Evolutionary conservation across 1,139 yeast genomes (phyloP), one percentile per base, ranked within the genome.

Genomic region (Magnusiomyces sp.): DNA sequence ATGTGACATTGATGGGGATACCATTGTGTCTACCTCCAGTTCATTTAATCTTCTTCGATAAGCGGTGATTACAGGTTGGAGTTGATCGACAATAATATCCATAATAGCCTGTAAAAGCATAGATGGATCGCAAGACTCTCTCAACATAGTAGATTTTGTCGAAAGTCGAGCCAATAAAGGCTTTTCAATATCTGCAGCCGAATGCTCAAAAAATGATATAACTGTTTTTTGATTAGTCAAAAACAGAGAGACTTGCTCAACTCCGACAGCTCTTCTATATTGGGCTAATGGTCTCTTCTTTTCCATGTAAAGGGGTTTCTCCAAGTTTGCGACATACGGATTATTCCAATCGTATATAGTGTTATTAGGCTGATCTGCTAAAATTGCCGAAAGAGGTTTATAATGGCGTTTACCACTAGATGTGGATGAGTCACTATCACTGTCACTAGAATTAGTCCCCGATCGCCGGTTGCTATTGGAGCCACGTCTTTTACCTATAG

Each of bases 61-160:
- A 9, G 79, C 78, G 1, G 78, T 68, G n/a, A 84, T 71, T 42
- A 83, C 75, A 6, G 79, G 79, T 55, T 77, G 77, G 1, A 85
- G 71, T 51, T 81, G 65, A 59, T 81, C 82, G 9, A 77, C 80
- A 23, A 71, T 64, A 2, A 79, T 71, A 59, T 77, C 82, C n/a
- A 77, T 58, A 9, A 77, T 66, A 2, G 79, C 76, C 54, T 77
- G 80, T 13, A 77, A 64, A 34, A 77, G 63, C 20, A 75, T 68
- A 0, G 78, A 72, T 0, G 79, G 67, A 56, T 76, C 80, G 49
- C 73, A 67, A 0, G 78, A 69, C 43, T 73, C 74, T 43, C 80
- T 62, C 40, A 77, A 57, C 42, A 76, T 63, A 0, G 81, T 75
- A 31, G 71, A 68, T 5, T 68, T 70, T 0, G 75, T 63, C 38